These are phyloP conservation scores for Malassezia sympodialis DNA, from an alignment of 1,284 basidiomycete genomes.

Conservation along the genomic window DNA sequence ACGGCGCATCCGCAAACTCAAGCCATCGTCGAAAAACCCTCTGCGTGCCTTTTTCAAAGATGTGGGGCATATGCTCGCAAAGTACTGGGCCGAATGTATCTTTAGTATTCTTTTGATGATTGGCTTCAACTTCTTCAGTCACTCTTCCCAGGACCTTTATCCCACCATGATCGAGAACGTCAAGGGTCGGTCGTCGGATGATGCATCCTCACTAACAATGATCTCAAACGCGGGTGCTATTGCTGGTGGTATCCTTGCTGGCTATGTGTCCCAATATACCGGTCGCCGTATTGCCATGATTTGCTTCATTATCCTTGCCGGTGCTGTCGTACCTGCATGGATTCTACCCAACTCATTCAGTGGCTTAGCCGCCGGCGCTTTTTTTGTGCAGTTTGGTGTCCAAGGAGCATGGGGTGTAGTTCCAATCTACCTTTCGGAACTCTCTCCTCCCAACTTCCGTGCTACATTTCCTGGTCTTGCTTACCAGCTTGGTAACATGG, in stretches of 20 bases:
- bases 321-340: conserved; percentile 45
- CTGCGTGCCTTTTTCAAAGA: conserved; percentile 66
- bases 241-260: conserved; percentile 66
- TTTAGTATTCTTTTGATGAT: conserved; percentile 59
- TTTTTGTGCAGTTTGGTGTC: conserved; percentile 50
- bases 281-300: conserved; percentile 81
- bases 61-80: conserved; percentile 63
- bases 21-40: conserved; percentile 37
- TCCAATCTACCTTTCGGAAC: conserved; percentile 77
- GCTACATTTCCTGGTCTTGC: conserved; percentile 84
- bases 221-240: conserved; percentile 74
- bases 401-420: conserved; percentile 56
- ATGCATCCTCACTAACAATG: conserved; percentile 75
- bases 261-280: conserved; percentile 68
- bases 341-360: conserved; percentile 48
- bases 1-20: conserved; percentile 39
- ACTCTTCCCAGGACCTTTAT: conserved; percentile 40
- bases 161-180: conserved; percentile 37
- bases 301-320: conserved; percentile 50
- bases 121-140: conserved; percentile 75
- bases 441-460: conserved; percentile 82
- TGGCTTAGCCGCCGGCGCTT: conserved; percentile 50
- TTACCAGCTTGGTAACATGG: conserved; percentile 68
- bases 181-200: conserved; percentile 49
- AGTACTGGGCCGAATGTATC: conserved; percentile 73